phyloP scores from a whole-genome alignment of 495 filamentous ascomycete species.

The Baudoinia panamericana region DNA sequence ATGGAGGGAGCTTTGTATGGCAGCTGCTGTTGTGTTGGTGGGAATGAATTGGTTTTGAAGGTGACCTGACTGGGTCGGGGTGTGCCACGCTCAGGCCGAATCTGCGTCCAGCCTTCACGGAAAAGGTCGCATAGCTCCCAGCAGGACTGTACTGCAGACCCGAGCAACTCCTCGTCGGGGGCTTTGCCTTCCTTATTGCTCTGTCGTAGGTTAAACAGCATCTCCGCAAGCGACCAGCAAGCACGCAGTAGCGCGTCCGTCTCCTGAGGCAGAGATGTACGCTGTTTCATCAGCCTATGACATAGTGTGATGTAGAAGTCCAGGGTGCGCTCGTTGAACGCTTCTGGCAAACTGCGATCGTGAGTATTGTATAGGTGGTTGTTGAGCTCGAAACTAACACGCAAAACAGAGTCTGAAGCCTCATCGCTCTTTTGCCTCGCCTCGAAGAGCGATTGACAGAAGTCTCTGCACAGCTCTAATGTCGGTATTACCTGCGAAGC shows the following conservation, averaged over 20 bases:
- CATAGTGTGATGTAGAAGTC: conserved; percentile 92
- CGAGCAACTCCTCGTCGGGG: conserved; percentile 68
- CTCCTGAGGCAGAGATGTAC: conserved; percentile 58
- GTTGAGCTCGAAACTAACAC: conserved; percentile 88
- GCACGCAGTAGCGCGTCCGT: conserved; percentile 72
- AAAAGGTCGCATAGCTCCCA: conserved; percentile 95
- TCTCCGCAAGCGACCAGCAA: conserved; percentile 84
- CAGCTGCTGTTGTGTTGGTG: not conserved
- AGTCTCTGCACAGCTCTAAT: conserved; percentile 77
- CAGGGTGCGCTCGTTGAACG: conserved; percentile 76
- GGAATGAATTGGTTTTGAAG: conserved; percentile 34
- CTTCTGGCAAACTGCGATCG: conserved; percentile 70
- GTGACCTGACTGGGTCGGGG: conserved; percentile 67
- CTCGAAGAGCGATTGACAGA: conserved; percentile 83
- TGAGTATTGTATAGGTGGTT: conserved; percentile 90
- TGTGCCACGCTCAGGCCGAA: conserved; percentile 75
- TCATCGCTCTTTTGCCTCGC: conserved; percentile 63
- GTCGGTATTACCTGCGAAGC: conserved; percentile 62
- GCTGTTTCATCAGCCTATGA: conserved; percentile 87
- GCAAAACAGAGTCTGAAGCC: conserved; percentile 64
- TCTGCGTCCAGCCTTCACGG: conserved; percentile 82
- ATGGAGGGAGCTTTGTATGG: conserved; percentile 9
- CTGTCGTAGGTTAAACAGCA: conserved; percentile 85
- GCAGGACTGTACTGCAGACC: conserved; percentile 79
- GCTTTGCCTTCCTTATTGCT: conserved; percentile 59